phyloP scores from a whole-genome alignment of 108 stramenopile genomes.

The Cyclotella baltica region DNA sequence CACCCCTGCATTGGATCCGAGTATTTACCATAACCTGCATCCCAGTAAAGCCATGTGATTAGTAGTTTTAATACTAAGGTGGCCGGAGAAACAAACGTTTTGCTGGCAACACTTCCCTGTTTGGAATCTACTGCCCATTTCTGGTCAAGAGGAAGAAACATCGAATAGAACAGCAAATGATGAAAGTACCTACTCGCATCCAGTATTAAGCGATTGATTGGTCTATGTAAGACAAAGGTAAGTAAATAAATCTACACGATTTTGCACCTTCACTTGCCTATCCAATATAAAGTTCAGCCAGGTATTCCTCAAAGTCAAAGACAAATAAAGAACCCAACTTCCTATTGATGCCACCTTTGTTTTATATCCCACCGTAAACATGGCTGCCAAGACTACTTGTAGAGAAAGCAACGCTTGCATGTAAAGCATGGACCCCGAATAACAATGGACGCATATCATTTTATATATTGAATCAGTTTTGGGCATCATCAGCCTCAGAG shows the following conservation, averaged over 20 bases:
- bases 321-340: slow-evolving; percentile 81
- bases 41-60: slow-evolving; percentile 84
- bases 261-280: slow-evolving; percentile 50
- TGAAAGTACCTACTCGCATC: slow-evolving; percentile 68
- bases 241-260: no score
- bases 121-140: slow-evolving; percentile 60
- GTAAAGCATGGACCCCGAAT: slow-evolving; percentile 68
- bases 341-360: slow-evolving; percentile 68
- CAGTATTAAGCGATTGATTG: not conserved
- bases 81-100: slow-evolving; percentile 41
- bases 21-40: slow-evolving; percentile 86
- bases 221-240: not conserved
- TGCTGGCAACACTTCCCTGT: slow-evolving; percentile 6
- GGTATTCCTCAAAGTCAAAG: slow-evolving; percentile 81
- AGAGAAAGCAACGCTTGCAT: slow-evolving; percentile 65
- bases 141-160: slow-evolving; percentile 69
- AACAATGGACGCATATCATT: slow-evolving; percentile 74
- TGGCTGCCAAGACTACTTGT: slow-evolving; percentile 63
- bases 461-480: slow-evolving; percentile 78
- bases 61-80: slow-evolving; percentile 66
- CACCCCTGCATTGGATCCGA: slow-evolving; percentile 78
- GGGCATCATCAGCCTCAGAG: slow-evolving; percentile 65
- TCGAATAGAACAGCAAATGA: slow-evolving; percentile 79
- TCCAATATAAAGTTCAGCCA: slow-evolving; percentile 91
- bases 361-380: slow-evolving; percentile 69